Conservation (phyloP, 2,329 filamentous ascomycete genomes). For the Talaromyces atroroseus region DNA sequence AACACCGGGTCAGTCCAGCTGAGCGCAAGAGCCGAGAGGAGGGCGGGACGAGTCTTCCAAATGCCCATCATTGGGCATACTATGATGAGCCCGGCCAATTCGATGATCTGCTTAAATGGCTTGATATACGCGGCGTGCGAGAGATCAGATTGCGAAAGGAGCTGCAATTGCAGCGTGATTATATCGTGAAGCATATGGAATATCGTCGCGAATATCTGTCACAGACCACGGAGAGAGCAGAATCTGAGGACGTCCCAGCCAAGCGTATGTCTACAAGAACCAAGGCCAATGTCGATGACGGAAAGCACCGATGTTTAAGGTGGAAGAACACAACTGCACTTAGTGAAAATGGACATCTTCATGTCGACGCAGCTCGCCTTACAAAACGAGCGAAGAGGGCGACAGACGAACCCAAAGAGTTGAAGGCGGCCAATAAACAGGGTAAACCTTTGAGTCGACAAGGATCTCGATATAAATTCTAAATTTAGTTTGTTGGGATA, state of each 20-base stretch:
- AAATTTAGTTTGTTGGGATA: neutral
- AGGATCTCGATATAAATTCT: conserved; percentile 43
- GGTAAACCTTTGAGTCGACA: conserved; percentile 49
- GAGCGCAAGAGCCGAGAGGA: conserved; percentile 85
- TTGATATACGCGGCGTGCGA: conserved; percentile 79
- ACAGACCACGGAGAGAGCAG: conserved; percentile 46
- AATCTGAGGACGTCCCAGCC: conserved; percentile 41
- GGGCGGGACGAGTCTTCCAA: conserved; percentile 69
- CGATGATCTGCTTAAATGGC: conserved; percentile 76
- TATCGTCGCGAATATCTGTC: conserved; percentile 68
- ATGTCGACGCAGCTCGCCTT: conserved; percentile 53
- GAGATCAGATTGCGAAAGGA: conserved; percentile 87
- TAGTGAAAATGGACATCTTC: conserved; percentile 54
- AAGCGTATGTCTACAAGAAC: conserved; percentile 59
- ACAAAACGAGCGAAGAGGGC: conserved; percentile 45
- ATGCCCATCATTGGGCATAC: conserved; percentile 83
- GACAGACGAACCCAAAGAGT: conserved; percentile 34
- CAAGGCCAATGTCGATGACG: conserved; percentile 53
- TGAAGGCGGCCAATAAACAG: conserved; percentile 41
- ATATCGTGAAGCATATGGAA: conserved; percentile 74
- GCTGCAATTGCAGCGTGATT: conserved; percentile 67
- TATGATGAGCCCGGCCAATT: conserved; percentile 75
- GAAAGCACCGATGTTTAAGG: conserved; percentile 55
- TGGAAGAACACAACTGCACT: conserved; percentile 63
- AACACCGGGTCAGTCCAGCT: conserved; percentile 75